These are phyloP conservation scores for Dictyostelium purpureum DNA, from an alignment of 78 protist species.

Conservation along the genomic window DNA sequence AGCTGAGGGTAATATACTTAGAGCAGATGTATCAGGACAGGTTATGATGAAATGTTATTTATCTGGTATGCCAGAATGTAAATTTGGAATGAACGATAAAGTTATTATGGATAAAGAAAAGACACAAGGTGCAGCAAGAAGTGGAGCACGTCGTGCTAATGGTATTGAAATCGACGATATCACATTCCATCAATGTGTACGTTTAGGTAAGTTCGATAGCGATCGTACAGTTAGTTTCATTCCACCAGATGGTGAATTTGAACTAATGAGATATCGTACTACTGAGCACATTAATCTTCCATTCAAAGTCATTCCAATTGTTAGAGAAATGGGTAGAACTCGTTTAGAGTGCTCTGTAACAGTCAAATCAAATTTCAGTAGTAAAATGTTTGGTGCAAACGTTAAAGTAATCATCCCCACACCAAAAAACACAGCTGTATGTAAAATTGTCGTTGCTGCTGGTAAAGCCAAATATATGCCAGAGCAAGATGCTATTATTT, in stretches of 20 bases:
- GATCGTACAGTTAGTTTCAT: constrained; percentile 96
- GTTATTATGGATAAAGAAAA: constrained; percentile 66
- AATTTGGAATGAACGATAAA: constrained; percentile 98
- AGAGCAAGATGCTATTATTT: constrained; percentile 88
- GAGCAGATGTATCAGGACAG: constrained; percentile 95
- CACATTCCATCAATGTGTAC: constrained; percentile 98
- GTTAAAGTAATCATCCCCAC: constrained; percentile 90
- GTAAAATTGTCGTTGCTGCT: constrained; percentile 64
- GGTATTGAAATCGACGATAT: constrained; percentile 95
- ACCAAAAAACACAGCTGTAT: constrained; percentile 96
- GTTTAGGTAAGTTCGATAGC: constrained; percentile 94
- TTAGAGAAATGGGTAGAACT: constrained; percentile 92
- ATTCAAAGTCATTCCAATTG: constrained; percentile 93
- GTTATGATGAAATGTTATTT: constrained; percentile 92
- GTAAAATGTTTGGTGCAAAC: constrained; percentile 72
- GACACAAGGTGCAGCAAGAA: constrained; percentile 16
- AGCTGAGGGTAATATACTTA: constrained; percentile 86
- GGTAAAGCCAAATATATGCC: constrained; percentile 97
- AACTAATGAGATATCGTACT: constrained; percentile 98
- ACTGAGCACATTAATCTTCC: constrained; percentile 95
- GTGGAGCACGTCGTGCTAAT: constrained; percentile 22
- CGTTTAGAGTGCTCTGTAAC: constrained; percentile 92
- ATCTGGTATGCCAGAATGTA: constrained; percentile 99
- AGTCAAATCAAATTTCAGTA: constrained; percentile 82
- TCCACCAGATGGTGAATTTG: constrained; percentile 99